These are phyloP conservation scores for Termitomyces sp. DNA, from an alignment of 768 basidiomycete genomes.

Conservation along the genomic window DNA sequence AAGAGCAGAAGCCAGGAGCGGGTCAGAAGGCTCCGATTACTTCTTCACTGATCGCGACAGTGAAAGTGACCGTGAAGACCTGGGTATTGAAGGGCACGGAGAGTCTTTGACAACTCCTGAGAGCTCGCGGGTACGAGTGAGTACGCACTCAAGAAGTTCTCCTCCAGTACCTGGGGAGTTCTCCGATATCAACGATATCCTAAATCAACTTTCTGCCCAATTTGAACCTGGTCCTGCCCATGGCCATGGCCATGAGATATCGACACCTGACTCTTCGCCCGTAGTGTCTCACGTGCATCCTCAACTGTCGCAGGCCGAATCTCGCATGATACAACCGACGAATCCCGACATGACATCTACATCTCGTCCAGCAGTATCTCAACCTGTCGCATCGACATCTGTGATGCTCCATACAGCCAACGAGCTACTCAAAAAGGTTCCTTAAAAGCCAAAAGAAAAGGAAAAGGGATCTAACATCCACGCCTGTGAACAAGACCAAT, in stretches of 20 bases:
- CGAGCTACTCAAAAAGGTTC: slow-evolving; percentile 25
- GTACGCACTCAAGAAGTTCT: slow-evolving; percentile 37
- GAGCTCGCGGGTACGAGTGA: slow-evolving; percentile 27
- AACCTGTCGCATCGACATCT: slow-evolving; percentile 53
- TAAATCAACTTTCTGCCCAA: slow-evolving; percentile 68
- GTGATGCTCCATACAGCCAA: slow-evolving; percentile 24
- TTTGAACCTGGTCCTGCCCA: slow-evolving; percentile 56
- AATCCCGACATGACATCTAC: slow-evolving; percentile 32
- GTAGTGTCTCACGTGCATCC: slow-evolving; percentile 38
- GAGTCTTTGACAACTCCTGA: slow-evolving; percentile 28
- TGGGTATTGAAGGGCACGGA: slow-evolving; percentile 22
- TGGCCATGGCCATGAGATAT: slow-evolving; percentile 35
- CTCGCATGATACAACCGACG: slow-evolving; percentile 17
- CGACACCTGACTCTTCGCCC: slow-evolving; percentile 45
- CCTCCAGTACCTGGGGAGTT: slow-evolving; percentile 55
- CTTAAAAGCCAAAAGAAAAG: slow-evolving; percentile 37
- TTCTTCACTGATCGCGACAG: slow-evolving; percentile 49
- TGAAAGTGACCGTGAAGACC: slow-evolving; percentile 39
- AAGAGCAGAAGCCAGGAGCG: slow-evolving; percentile 32
- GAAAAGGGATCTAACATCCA: slow-evolving; percentile 49
- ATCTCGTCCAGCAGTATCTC: slow-evolving; percentile 27
- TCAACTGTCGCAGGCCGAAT: slow-evolving; percentile 26
- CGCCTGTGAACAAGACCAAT: slow-evolving; percentile 67
- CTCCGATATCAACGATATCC: slow-evolving; percentile 71
- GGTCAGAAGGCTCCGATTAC: slow-evolving; percentile 51